Percentiles rank a stretch among this genome's conserved stretches.
These are phyloP conservation scores for Mycena floridula DNA, from an alignment of 768 basidiomycete species.

Conservation along the genomic window DNA sequence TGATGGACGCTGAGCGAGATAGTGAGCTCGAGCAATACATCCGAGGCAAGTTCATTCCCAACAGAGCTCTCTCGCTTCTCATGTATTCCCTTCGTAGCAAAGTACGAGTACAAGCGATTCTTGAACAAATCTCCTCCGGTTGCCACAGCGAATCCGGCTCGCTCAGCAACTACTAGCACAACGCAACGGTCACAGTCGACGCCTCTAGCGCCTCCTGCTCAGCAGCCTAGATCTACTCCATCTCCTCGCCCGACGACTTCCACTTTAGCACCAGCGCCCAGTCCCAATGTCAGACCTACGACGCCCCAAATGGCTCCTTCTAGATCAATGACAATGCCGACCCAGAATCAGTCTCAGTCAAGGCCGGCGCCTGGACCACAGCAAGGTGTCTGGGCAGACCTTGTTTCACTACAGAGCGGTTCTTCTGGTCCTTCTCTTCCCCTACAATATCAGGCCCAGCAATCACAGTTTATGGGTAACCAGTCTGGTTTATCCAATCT, in stretches of 20 bases:
- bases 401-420: conserved; percentile 41
- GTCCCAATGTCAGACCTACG: conserved; percentile 13
- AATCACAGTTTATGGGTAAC: not conserved
- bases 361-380: conserved; percentile 17
- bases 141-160: conserved; percentile 32
- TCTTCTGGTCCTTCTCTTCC: conserved; percentile 46
- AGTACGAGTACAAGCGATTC: conserved; percentile 76
- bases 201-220: conserved; percentile 10
- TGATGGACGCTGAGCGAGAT: conserved; percentile 75
- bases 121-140: conserved; percentile 41
- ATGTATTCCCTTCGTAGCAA: conserved; percentile 38
- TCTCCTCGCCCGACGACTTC: conserved; percentile 8
- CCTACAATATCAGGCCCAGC: conserved; percentile 32
- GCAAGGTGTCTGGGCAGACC: conserved; percentile 50
- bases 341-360: conserved; percentile 14
- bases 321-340: conserved; percentile 13
- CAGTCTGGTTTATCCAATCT: not conserved
- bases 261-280: conserved; percentile 11
- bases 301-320: conserved; percentile 14
- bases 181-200: conserved; percentile 14
- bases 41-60: conserved; percentile 47
- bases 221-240: conserved; percentile 9
- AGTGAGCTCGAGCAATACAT: conserved; percentile 91
- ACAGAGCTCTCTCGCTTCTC: conserved; percentile 4
- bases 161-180: no score